Evolutionary conservation across 805 yeast species (phyloP), one percentile per base, ranked within the genome.

Genomic region (Pichia sporocuriosa): DNA sequence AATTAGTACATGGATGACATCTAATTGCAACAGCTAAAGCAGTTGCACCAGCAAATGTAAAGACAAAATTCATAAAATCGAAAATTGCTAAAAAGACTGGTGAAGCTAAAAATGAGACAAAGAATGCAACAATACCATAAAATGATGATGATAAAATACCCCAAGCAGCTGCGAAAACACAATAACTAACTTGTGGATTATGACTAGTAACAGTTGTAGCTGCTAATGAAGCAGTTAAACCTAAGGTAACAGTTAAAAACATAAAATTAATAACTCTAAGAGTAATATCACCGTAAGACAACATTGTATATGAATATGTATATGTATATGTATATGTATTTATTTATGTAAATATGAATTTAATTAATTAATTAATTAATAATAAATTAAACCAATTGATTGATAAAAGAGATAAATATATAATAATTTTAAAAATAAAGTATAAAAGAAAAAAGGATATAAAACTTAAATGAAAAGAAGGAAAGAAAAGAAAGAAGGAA

Each of bases 21-120:
- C 89, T 79, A 60, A 84, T 79, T 57, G 80, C 94, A 46, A 86
- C 95, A 40, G 97, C 97, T 60, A 93, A 71, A 40, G 96, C 96
- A 45, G 95, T 79, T 57, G 89, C 97, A 51, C 86, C 97, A 37
- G 97, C 79, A 65, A 93, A 86, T 43, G 96, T 80, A 80, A 93
- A 93, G 54, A 89, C 84, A 55, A 79, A 67, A 75, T 88, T 88
- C 67, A 93, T 71, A 69, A 87, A 81, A 72, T 93, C 98, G 59
- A 86, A 69, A 43, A 69, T 55, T 45, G 82, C 78, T 60, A 86
- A 65, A 53, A 89, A 63, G 39, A 85, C 64, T 53, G 97, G 97
- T 83, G 94, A 84, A 32, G 95, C 95, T 48, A 90, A 72, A 55
- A 79, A 79, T 46, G 79, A 77, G 52, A 86, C 57, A 55, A 93